A percentile compares a stretch with the other conserved stretches of the same genome.
Evolutionary conservation across 192 early-diverging fungal species (phyloP).

Genomic region (Mortierella antarctica): DNA sequence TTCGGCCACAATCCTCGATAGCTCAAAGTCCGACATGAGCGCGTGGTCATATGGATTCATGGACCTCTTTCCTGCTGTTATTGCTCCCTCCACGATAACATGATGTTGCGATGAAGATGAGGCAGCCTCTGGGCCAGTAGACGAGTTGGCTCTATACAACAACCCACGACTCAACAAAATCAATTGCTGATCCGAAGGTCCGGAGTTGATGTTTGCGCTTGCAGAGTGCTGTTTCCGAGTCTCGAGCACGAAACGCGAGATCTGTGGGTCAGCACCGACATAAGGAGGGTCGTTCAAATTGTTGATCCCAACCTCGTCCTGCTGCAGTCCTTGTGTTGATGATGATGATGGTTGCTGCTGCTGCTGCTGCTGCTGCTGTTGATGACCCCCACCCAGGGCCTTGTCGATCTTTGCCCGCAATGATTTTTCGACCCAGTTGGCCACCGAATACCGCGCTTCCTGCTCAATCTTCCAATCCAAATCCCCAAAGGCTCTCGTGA

Average conservation of each 20-base stretch:
- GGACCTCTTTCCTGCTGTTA: neutral
- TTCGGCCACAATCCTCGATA: conserved; percentile 28
- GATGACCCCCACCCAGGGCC: conserved; percentile 13
- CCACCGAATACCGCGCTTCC: conserved; percentile 17
- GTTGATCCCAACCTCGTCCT: conserved; percentile 24
- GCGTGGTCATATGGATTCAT: conserved; percentile 34
- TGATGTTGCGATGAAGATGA: neutral
- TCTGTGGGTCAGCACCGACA: conserved; percentile 24
- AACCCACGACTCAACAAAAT: conserved; percentile 31
- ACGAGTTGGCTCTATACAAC: conserved; percentile 2
- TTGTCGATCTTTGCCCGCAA: conserved; percentile 28
- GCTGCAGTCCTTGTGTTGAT: neutral
- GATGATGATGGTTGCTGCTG: neutral
- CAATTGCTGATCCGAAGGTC: conserved; percentile 25
- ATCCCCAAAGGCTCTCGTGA: conserved; percentile 40
- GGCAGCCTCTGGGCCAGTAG: neutral
- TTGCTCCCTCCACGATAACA: neutral
- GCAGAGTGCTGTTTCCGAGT: conserved; percentile 17
- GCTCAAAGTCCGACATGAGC: conserved; percentile 45
- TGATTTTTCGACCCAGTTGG: conserved; percentile 36
- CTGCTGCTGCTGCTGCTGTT: neutral
- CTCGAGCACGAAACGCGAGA: conserved; percentile 31
- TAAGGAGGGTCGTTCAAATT: conserved; percentile 43
- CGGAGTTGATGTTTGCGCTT: neutral
- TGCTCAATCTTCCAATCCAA: conserved; percentile 52